phyloP scores from a whole-genome alignment of 345 rosid genomes.

The Eutrema heterophyllum region DNA sequence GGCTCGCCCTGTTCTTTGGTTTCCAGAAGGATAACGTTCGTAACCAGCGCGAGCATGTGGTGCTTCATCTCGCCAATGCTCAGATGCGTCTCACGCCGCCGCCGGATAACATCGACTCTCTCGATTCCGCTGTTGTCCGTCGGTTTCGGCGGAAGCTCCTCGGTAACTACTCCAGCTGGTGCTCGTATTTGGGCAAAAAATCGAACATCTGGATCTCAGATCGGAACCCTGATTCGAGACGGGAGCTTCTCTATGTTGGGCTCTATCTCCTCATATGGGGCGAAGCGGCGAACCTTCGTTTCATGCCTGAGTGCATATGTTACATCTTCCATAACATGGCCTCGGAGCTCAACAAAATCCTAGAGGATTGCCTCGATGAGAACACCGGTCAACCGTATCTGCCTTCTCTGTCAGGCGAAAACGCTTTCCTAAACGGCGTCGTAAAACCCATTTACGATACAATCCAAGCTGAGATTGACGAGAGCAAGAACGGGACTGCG shows the following conservation, averaged over 20 bases:
- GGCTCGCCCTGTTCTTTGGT: conserved; percentile 84
- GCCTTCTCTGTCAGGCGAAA: conserved; percentile 52
- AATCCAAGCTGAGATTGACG: conserved; percentile 48
- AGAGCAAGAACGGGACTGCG: conserved; percentile 62
- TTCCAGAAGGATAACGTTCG: conserved; percentile 81
- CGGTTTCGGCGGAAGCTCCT: conserved; percentile 67
- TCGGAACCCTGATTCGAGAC: conserved; percentile 59
- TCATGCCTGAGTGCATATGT: conserved; percentile 87
- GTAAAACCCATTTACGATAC: conserved; percentile 72
- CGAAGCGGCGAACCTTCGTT: conserved; percentile 78
- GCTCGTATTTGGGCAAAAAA: conserved; percentile 70
- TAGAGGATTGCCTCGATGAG: conserved; percentile 66
- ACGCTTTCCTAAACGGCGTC: conserved; percentile 50
- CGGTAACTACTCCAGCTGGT: conserved; percentile 77
- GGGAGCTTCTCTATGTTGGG: conserved; percentile 69
- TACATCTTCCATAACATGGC: conserved; percentile 90
- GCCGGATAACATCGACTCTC: conserved; percentile 82
- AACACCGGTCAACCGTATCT: conserved; percentile 51
- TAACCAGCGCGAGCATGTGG: conserved; percentile 90
- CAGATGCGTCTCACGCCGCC: conserved; percentile 97
- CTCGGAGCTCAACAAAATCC: conserved; percentile 75
- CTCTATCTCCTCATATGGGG: conserved; percentile 88
- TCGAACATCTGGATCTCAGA: conserved; percentile 93
- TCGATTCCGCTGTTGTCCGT: conserved; percentile 64
- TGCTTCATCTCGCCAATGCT: conserved; percentile 89